Conservation (phyloP, 2,329 filamentous ascomycete species). For the Xylogone sp. region DNA sequence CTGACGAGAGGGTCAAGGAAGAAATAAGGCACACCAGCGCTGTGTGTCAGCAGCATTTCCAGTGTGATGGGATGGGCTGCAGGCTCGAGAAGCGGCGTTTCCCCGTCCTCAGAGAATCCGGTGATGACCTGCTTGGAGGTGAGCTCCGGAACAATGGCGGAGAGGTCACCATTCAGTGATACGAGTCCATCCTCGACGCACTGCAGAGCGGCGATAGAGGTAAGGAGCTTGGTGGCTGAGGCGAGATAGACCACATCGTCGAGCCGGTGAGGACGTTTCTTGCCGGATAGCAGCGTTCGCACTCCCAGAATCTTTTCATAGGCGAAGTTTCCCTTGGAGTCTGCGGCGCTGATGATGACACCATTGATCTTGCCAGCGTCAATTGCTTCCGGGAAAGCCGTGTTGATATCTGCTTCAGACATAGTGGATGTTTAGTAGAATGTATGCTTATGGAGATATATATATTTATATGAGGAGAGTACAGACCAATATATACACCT, state of each 20-base stretch:
- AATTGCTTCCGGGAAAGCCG: constrained; percentile 35
- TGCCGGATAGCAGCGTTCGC: constrained; percentile 35
- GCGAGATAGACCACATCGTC: constrained; percentile 3
- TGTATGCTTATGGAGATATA: too few relatives aligned
- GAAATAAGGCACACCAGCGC: constrained; percentile 3
- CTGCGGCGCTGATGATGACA: constrained; percentile 37
- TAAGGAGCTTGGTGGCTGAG: constrained; percentile 4
- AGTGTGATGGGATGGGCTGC: constrained; percentile 1
- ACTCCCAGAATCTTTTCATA: constrained; percentile 37
- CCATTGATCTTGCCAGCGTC: constrained; percentile 40
- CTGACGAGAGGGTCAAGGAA: constrained; percentile 5
- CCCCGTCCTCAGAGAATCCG: constrained; percentile 5
- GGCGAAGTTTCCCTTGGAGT: constrained; percentile 33
- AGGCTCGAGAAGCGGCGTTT: constrained; percentile 4
- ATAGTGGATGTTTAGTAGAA: too few relatives aligned
- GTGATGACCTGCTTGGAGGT: constrained; percentile 4
- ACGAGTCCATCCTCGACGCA: constrained; percentile 6
- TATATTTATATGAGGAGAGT: too few relatives aligned
- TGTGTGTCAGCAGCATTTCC: constrained; percentile 6
- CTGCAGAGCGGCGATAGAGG: constrained; percentile 7
- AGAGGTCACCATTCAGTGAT: constrained; percentile 1
- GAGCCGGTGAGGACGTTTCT: constrained; percentile 1
- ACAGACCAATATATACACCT: too few relatives aligned
- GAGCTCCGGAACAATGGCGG: constrained; percentile 3
- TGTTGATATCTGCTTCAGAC: constrained; percentile 30